A percentile compares a stretch with the other conserved stretches of the same genome.
Conservation (phyloP, 495 filamentous ascomycete genomes). For the Jackrogersella multiformis region DNA sequence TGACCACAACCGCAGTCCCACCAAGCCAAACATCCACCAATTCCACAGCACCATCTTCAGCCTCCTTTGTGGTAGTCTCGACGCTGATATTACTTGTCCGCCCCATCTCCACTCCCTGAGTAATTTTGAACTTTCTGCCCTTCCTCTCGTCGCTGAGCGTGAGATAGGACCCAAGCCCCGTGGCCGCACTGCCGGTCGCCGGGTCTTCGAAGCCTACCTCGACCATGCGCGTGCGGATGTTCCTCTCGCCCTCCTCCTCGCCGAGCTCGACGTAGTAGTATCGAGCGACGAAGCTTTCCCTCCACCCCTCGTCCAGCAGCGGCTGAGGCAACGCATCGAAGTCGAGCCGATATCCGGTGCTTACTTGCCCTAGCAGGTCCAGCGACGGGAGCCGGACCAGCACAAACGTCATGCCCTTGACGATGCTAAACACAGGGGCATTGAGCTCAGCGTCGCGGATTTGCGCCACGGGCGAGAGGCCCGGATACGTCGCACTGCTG, state of each 20-base stretch:
- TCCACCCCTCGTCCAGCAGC: conserved; percentile 68
- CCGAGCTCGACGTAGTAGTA: conserved; percentile 65
- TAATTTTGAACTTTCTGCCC: conserved; percentile 59
- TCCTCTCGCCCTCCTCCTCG: conserved; percentile 37
- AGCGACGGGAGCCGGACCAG: conserved; percentile 61
- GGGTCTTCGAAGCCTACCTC: conserved; percentile 71
- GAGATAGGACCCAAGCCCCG: conserved; percentile 65
- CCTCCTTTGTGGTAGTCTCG: conserved; percentile 51
- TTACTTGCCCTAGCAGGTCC: conserved; percentile 53
- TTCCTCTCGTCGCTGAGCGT: conserved; percentile 55
- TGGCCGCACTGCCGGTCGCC: conserved; percentile 72
- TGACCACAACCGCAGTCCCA: conserved; percentile 67
- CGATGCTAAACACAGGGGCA: conserved; percentile 67
- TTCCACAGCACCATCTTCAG: conserved; percentile 46
- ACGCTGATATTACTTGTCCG: conserved; percentile 66
- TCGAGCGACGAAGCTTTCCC: conserved; percentile 57
- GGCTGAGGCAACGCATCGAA: conserved; percentile 41
- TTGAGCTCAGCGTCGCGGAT: conserved; percentile 49
- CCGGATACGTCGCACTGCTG: not conserved
- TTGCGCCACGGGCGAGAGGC: conserved; percentile 37
- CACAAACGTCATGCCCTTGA: conserved; percentile 74
- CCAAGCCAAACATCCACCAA: conserved; percentile 64
- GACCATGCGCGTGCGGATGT: conserved; percentile 60
- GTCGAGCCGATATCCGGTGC: conserved; percentile 32
- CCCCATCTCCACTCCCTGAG: conserved; percentile 84